Evolutionary conservation across 495 filamentous ascomycete genomes (phyloP).

Genomic region (Aspergillus affinis): DNA sequence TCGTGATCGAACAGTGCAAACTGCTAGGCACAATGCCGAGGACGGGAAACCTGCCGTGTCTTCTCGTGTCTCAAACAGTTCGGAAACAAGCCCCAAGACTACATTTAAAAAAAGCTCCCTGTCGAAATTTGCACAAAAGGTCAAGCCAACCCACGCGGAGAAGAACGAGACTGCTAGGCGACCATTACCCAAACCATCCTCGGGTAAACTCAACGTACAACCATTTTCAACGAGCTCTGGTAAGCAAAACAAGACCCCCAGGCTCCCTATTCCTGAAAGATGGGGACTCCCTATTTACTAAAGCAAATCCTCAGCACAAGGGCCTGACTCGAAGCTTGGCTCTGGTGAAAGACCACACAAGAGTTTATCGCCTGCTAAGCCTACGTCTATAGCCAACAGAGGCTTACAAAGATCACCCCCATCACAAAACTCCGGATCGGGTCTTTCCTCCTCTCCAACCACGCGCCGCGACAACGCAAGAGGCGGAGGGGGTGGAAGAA

Average conservation of each 20-base stretch:
- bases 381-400: conserved; percentile 32
- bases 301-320: conserved; percentile 23
- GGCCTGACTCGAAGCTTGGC: conserved; percentile 11
- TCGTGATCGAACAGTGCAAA: not conserved
- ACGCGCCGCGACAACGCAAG: conserved; percentile 22
- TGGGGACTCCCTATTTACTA: too few relatives aligned
- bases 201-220: conserved; percentile 17
- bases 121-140: conserved; percentile 37
- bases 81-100: conserved; percentile 16
- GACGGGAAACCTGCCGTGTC: conserved; percentile 1
- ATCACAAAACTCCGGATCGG: conserved; percentile 26
- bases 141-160: conserved; percentile 28
- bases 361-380: not conserved
- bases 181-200: conserved; percentile 18
- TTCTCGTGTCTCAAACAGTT: conserved; percentile 11
- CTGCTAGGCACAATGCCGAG: not conserved
- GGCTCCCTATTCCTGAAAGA: conserved; percentile 23
- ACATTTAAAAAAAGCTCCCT: conserved; percentile 30
- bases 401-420: conserved; percentile 45
- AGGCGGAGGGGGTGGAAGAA: conserved; percentile 20
- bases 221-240: conserved; percentile 8
- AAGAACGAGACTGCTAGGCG: conserved; percentile 30
- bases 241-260: conserved; percentile 16
- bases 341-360: conserved; percentile 15
- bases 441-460: conserved; percentile 25